These are phyloP conservation scores for Gracilaria caudata DNA, from an alignment of 23 red algal species.

Conservation along the genomic window DNA sequence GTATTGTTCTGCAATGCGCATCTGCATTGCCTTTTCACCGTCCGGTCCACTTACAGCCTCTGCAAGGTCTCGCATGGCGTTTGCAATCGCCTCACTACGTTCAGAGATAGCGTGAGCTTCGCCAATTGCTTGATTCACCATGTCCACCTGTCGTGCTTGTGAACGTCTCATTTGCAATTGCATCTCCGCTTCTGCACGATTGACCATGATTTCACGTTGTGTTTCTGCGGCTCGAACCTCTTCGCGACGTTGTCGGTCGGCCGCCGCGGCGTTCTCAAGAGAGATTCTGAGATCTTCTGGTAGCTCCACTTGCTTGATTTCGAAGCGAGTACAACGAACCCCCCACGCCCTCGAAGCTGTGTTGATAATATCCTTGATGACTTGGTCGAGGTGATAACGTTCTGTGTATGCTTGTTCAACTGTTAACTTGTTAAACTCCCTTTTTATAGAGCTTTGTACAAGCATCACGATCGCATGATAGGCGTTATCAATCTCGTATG, in stretches of 20 bases:
- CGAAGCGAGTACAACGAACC: constrained; percentile 90
- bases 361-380: constrained; percentile 81
- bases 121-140: constrained; percentile 87
- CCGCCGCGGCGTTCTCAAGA: constrained; percentile 87
- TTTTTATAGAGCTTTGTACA: constrained; percentile 82
- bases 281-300: constrained; percentile 88
- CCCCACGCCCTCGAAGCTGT: constrained; percentile 82
- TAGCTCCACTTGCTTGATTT: constrained; percentile 83
- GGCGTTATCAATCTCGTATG: constrained; percentile 92
- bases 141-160: constrained; percentile 81
- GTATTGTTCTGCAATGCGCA: constrained; percentile 94
- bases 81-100: constrained; percentile 73
- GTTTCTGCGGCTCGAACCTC: constrained; percentile 87
- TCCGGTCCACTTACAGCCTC: constrained; percentile 56
- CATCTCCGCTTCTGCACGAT: constrained; percentile 89
- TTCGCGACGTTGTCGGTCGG: constrained; percentile 80
- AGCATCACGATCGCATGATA: constrained; percentile 77
- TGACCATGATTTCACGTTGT: constrained; percentile 82
- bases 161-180: constrained; percentile 77
- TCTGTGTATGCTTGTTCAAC: constrained; percentile 90
- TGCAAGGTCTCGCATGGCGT: constrained; percentile 67
- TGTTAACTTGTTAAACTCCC: constrained; percentile 83
- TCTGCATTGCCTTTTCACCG: constrained; percentile 76
- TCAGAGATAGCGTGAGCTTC: constrained; percentile 89
- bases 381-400: constrained; percentile 65